phyloP scores from a whole-genome alignment of 331 rosid genomes.

The Acacia pycnantha region DNA sequence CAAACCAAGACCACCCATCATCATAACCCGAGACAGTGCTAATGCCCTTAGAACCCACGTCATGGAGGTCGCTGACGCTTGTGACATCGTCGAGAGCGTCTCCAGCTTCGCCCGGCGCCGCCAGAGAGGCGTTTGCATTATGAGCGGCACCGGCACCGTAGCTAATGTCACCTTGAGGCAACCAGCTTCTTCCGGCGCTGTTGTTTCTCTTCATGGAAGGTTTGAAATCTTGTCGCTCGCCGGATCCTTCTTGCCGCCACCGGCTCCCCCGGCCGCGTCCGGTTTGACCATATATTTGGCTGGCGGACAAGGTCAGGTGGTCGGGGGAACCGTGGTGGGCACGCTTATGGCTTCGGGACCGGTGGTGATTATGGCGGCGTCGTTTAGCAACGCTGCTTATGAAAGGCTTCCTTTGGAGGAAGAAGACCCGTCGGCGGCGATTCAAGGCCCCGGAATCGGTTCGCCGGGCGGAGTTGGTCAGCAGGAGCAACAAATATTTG shows the following conservation, averaged over 20 bases:
- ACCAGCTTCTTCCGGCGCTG: constrained; percentile 84
- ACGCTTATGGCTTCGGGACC: constrained; percentile 82
- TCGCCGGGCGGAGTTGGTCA: constrained; percentile 67
- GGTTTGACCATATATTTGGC: constrained; percentile 85
- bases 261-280: constrained; percentile 84
- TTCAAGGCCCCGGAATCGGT: constrained; percentile 60
- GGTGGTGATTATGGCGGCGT: constrained; percentile 91
- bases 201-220: constrained; percentile 79
- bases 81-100: constrained; percentile 85
- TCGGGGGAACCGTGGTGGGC: constrained; percentile 91
- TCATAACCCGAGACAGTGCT: constrained; percentile 93
- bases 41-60: constrained; percentile 93
- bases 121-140: constrained; percentile 89
- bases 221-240: constrained; percentile 90
- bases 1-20: constrained; percentile 95
- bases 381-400: constrained; percentile 95
- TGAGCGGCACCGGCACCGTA: constrained; percentile 92
- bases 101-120: constrained; percentile 88
- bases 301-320: constrained; percentile 95
- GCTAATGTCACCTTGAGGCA: constrained; percentile 84
- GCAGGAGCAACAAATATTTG: constrained; percentile 47
- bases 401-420: constrained; percentile 96
- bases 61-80: constrained; percentile 89
- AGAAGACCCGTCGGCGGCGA: constrained; percentile 54
- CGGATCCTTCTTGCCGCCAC: constrained; percentile 88